Evolutionary conservation across 2,329 filamentous ascomycete species (phyloP).

Genomic region (Rhynchosporium secalis): DNA sequence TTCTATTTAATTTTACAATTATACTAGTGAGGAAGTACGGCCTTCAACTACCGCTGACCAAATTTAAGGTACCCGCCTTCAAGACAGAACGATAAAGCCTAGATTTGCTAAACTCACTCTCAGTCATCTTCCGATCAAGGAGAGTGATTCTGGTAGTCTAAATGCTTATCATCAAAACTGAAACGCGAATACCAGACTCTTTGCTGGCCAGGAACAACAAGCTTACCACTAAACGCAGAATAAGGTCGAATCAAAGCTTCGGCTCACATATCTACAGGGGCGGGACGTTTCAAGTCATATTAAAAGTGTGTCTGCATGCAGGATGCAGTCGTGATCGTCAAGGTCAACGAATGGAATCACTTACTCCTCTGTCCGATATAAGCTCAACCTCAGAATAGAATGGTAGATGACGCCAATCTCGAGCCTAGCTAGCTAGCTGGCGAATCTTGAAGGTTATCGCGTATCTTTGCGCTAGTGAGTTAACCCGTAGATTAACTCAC

Average conservation of each 20-base stretch:
- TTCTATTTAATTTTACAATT: too few relatives aligned
- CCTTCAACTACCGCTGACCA: too few relatives aligned
- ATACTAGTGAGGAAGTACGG: too few relatives aligned
- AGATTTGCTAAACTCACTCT: too few relatives aligned
- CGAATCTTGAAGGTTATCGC: not conserved
- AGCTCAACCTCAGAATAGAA: not conserved
- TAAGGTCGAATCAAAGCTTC: not conserved
- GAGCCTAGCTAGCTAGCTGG: not conserved
- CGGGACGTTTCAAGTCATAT: conserved; percentile 2
- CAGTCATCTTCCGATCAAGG: too few relatives aligned
- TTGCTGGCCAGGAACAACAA: not conserved
- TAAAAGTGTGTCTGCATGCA: not conserved
- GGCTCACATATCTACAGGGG: conserved; percentile 4
- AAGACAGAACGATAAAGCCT: too few relatives aligned
- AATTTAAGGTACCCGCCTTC: too few relatives aligned
- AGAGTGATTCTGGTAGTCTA: too few relatives aligned
- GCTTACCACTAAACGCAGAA: conserved; percentile 1
- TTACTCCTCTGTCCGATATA: not conserved
- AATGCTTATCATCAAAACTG: not conserved
- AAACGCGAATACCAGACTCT: not conserved
- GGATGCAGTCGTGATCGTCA: not conserved
- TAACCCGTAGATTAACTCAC: not conserved
- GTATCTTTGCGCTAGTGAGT: not conserved
- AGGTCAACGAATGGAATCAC: not conserved
- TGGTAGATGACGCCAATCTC: not conserved